Conservation (phyloP, 2,329 filamentous ascomycete genomes). For the Fusarium sp. region DNA sequence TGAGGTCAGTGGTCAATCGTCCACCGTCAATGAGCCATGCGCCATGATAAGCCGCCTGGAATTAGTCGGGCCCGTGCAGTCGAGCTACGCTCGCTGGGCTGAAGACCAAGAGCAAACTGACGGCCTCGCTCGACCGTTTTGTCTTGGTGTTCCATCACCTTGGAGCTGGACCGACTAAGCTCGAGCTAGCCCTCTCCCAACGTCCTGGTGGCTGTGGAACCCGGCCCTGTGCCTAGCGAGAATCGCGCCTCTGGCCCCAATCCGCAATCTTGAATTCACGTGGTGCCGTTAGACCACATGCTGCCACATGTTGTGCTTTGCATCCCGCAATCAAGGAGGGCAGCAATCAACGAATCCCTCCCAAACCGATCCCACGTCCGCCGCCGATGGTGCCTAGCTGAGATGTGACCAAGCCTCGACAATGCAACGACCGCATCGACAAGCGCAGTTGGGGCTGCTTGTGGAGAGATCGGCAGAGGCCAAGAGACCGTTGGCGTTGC, state of each 20-base stretch:
- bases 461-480: constrained; percentile 27
- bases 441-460: constrained; percentile 11
- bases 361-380: constrained; percentile 19
- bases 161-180: background rate
- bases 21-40: background rate
- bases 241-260: constrained; percentile 18
- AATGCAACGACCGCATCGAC: background rate
- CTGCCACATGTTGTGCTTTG: constrained; percentile 12
- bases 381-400: constrained; percentile 36
- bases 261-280: constrained; percentile 30
- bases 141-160: background rate
- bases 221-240: constrained; percentile 8
- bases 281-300: constrained; percentile 32
- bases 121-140: background rate
- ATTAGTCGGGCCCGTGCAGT: constrained; percentile 13
- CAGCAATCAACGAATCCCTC: constrained; percentile 5
- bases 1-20: background rate
- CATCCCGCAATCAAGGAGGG: constrained; percentile 3
- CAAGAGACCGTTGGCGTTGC: background rate
- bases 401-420: constrained; percentile 29
- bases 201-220: background rate
- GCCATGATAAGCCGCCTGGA: constrained; percentile 29
- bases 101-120: background rate
- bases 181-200: constrained; percentile 1
- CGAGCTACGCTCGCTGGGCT: background rate